Percentiles rank a stretch among this genome's conserved stretches.
Conservation (phyloP, 768 basidiomycete species). For the Mycena galopus region DNA sequence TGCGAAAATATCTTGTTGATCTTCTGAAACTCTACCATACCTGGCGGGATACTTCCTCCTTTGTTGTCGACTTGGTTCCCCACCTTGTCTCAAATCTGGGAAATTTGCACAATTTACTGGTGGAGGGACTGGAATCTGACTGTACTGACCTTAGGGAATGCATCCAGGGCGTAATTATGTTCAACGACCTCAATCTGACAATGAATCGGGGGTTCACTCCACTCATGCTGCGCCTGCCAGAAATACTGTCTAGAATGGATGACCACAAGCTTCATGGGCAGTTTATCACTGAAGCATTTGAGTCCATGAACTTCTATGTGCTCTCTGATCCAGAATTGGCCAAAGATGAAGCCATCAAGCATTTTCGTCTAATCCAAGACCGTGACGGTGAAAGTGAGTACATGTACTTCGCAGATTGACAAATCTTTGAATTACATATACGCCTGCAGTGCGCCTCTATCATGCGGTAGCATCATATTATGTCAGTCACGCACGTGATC, state of each 20-base stretch:
- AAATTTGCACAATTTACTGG: slow-evolving; percentile 6
- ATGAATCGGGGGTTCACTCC: slow-evolving; percentile 1
- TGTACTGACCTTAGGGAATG: background rate
- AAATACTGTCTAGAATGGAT: background rate
- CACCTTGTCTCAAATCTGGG: slow-evolving; percentile 2
- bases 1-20: background rate
- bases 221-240: background rate
- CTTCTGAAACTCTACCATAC: background rate
- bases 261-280: background rate
- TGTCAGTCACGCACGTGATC: background rate
- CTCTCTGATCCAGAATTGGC: background rate
- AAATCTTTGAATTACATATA: background rate
- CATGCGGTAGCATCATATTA: background rate
- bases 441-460: background rate
- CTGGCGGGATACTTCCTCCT: background rate
- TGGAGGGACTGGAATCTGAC: background rate
- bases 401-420: background rate
- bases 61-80: background rate
- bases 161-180: background rate
- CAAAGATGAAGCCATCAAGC: background rate
- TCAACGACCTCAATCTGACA: background rate
- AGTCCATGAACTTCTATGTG: background rate
- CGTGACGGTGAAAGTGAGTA: background rate
- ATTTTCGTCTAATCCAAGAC: background rate
- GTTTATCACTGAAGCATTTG: background rate